Evolutionary conservation across 1,284 basidiomycete genomes (phyloP), one percentile per base, ranked within the genome.

Genomic region (Stygiomarasmius scandens): DNA sequence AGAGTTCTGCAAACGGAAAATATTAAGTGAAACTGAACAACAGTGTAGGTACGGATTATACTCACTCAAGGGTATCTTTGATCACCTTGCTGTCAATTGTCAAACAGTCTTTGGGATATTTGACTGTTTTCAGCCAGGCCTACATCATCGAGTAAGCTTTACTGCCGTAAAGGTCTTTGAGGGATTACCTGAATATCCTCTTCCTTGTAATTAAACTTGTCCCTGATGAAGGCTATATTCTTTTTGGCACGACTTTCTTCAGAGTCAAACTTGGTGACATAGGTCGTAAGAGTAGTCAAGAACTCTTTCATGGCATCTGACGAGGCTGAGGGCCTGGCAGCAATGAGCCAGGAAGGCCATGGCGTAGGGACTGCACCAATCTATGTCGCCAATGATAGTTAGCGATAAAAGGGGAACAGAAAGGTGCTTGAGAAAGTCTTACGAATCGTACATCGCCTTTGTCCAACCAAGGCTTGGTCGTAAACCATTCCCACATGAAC

Each of bases 401-500:
- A 10, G 20, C 36, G 32, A 22, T 27, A 14, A 38, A 25, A n/a
- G 29, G 22, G 19, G 20, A 6, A 14, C 2, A 48, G 29, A 12
- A 27, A 34, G 32, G 32, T 8, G 32, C 16, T 5, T 8, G 38
- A 43, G 46, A 52, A 46, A 27, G 44, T 82, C 88, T 62, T 67
- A 92, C 90, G 67, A 95, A 95, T 46, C 89, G 85, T 49, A 89
- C 92, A 71, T 95, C 86, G 27, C 92, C 92, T 14, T 81, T 80
- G 70, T 96, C 93, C 14, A 83, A 84, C 66, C 85, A 97, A 1
- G 96, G 96, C 71, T 98, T 98, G 16, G 96, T 98, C 1, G 96
- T 98, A 74, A 97, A 98, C 92, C 92, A 95, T 72, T 96, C 95
- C 95, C 95, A 97, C 85, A 95, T 90, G 73, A 93, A 93, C 12